These are phyloP conservation scores for Yarrowia porcina DNA, from an alignment of 805 yeast species.

Conservation along the genomic window DNA sequence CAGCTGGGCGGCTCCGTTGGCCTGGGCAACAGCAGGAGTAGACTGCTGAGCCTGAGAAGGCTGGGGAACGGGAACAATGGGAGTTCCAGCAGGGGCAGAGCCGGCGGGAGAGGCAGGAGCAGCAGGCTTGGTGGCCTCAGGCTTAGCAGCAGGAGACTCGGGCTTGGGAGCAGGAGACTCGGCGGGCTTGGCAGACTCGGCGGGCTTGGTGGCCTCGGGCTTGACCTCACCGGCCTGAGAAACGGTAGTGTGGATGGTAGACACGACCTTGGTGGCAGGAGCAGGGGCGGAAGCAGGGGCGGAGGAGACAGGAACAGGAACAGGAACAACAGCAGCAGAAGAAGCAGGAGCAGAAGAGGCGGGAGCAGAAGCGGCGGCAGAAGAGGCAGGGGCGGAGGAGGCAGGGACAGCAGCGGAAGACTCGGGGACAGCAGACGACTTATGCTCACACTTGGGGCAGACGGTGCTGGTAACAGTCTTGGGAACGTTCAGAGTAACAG, in stretches of 20 bases:
- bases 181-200: neutral
- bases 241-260: neutral
- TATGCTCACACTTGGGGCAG: constrained; percentile 1
- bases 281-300: no score
- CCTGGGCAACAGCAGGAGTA: neutral
- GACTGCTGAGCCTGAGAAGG: constrained; percentile 1
- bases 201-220: neutral
- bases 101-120: neutral
- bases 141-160: neutral
- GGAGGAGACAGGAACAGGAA: no score
- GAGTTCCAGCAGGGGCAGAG: neutral
- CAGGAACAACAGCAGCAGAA: no score
- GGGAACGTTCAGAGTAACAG: neutral
- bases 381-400: neutral
- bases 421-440: neutral
- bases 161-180: neutral
- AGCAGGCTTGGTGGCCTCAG: neutral
- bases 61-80: neutral
- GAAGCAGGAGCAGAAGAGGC: no score
- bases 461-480: neutral
- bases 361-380: neutral
- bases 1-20: neutral
- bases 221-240: neutral
- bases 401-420: neutral
- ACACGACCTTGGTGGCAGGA: neutral